phyloP scores from a whole-genome alignment of 2,329 filamentous ascomycete species.

The Fusarium compactum region DNA sequence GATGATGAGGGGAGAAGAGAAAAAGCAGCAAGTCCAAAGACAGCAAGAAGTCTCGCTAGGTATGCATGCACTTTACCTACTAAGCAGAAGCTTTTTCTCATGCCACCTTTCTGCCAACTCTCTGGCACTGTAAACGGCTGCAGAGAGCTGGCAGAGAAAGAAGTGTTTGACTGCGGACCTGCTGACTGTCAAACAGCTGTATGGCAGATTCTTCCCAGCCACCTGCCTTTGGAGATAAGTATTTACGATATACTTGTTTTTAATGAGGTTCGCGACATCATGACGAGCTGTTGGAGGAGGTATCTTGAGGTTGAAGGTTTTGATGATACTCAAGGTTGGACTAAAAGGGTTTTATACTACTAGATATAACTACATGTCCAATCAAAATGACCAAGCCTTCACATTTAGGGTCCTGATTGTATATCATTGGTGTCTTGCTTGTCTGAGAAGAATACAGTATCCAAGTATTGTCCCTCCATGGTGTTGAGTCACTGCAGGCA shows the following conservation, averaged over 20 bases:
- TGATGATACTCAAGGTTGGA: constrained; percentile 10
- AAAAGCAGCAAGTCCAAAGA: neutral
- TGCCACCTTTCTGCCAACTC: neutral
- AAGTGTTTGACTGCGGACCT: neutral
- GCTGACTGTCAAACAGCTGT: neutral
- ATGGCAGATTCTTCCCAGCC: neutral
- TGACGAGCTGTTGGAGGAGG: neutral
- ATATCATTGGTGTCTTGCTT: neutral
- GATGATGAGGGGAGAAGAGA: constrained; percentile 1
- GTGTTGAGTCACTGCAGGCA: neutral
- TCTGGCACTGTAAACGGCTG: constrained; percentile 8
- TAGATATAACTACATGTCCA: neutral
- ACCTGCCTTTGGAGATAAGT: neutral
- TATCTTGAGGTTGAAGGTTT: constrained; percentile 8
- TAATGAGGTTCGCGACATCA: neutral
- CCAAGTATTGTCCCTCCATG: constrained; percentile 1
- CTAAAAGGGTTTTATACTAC: constrained; percentile 3
- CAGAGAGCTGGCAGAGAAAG: neutral
- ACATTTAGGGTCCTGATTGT: neutral
- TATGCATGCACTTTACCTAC: neutral
- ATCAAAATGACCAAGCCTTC: neutral
- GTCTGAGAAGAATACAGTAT: neutral
- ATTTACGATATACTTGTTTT: neutral
- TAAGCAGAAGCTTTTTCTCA: neutral
- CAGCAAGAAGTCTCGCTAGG: neutral